These are phyloP conservation scores for Salix suchowensis DNA, from an alignment of 345 rosid genomes.

Conservation along the genomic window DNA sequence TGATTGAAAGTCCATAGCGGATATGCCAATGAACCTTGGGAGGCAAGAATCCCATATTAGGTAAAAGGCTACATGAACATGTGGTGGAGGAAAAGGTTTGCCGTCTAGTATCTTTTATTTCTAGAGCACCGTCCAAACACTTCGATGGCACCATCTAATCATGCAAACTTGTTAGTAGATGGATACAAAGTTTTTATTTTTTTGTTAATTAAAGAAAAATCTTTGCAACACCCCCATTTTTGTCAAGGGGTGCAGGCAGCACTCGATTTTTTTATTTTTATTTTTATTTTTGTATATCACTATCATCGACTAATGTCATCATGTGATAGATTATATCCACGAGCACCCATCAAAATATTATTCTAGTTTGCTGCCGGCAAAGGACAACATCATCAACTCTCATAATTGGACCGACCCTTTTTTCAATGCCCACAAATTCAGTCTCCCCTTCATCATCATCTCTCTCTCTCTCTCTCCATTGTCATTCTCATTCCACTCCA, in stretches of 20 bases:
- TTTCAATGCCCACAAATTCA: neutral
- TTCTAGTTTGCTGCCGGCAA: neutral
- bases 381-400: neutral
- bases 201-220: neutral
- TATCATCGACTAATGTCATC: neutral
- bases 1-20: neutral
- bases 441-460: neutral
- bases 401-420: slow-evolving; percentile 4
- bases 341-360: neutral
- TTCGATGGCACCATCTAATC: neutral
- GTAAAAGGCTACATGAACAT: neutral
- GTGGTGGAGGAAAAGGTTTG: neutral
- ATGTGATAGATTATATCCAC: neutral
- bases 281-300: neutral
- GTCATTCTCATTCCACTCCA: neutral
- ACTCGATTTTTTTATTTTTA: too few relatives aligned
- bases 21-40: neutral
- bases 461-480: neutral
- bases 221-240: neutral
- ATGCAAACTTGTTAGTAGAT: neutral
- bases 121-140: neutral
- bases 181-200: neutral
- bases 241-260: neutral
- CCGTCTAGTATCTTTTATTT: neutral
- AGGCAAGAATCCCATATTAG: neutral